phyloP scores from a whole-genome alignment of 257 asterid genomes.

The Buddleja alternifolia region DNA sequence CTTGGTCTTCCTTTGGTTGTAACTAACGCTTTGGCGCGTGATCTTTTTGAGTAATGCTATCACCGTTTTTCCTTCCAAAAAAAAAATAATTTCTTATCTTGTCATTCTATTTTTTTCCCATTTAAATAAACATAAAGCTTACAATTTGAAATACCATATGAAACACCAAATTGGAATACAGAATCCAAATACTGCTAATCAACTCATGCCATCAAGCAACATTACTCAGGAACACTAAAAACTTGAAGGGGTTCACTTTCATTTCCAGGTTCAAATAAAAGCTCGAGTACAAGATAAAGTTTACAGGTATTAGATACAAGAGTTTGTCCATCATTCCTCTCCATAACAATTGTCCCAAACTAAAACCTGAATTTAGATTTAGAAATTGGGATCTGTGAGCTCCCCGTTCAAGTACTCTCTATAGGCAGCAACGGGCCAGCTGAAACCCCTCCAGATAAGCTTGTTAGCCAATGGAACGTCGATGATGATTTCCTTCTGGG shows the following conservation, averaged over 20 bases:
- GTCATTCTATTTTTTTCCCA: no score
- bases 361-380: constrained; percentile 23
- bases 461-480: constrained; percentile 88
- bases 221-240: constrained; percentile 10
- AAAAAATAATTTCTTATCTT: no score
- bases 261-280: constrained; percentile 27
- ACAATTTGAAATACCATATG: no score
- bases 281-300: constrained; percentile 30
- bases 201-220: neutral
- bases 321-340: constrained; percentile 28
- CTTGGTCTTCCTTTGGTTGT: no score
- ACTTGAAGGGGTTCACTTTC: constrained; percentile 5
- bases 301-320: constrained; percentile 47
- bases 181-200: neutral
- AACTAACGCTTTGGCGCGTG: no score
- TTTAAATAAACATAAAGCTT: no score
- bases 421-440: constrained; percentile 98
- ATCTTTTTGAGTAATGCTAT: no score
- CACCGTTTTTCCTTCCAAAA: no score
- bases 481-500: constrained; percentile 90
- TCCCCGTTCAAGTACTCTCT: constrained; percentile 90
- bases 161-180: no score
- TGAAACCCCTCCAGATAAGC: constrained; percentile 89
- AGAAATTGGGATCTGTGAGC: constrained; percentile 82
- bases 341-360: constrained; percentile 23